Percentiles rank a stretch among this genome's conserved stretches.
These are phyloP conservation scores for Brettanomyces nanus DNA, from an alignment of 805 yeast species.

Conservation along the genomic window DNA sequence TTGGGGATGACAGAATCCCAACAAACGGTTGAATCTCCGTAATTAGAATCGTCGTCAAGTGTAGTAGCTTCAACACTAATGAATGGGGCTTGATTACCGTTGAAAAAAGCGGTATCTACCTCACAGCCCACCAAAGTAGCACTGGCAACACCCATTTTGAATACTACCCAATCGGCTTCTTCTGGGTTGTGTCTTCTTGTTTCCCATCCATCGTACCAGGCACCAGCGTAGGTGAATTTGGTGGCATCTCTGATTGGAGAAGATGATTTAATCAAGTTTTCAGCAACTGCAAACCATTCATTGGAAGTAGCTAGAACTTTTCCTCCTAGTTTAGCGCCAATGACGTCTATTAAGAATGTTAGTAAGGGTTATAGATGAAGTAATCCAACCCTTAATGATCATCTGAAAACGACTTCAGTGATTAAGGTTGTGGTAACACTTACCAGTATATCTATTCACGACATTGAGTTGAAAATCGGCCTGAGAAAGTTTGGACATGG, in stretches of 20 bases:
- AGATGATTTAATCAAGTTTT: conserved; percentile 72
- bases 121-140: conserved; percentile 80
- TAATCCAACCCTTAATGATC: no score
- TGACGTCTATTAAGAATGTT: conserved; percentile 48
- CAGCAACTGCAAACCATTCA: conserved; percentile 95
- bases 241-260: conserved; percentile 79
- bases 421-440: no score
- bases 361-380: no score
- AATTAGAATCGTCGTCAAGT: conserved; percentile 23
- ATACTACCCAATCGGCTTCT: conserved; percentile 81
- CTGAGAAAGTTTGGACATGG: conserved; percentile 16
- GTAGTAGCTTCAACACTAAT: conserved; percentile 73
- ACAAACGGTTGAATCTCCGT: no score
- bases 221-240: conserved; percentile 75
- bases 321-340: conserved; percentile 82
- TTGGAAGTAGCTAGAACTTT: conserved; percentile 62
- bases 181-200: conserved; percentile 86
- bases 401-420: no score
- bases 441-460: conserved; percentile 45
- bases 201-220: conserved; percentile 99
- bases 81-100: conserved; percentile 91
- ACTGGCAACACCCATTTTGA: conserved; percentile 74
- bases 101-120: conserved; percentile 88
- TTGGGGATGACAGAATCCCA: conserved; percentile 72
- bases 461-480: conserved; percentile 37